These are phyloP conservation scores for Echeveria elegans DNA, from an alignment of 164 flowering plant genomes.

Conservation along the genomic window DNA sequence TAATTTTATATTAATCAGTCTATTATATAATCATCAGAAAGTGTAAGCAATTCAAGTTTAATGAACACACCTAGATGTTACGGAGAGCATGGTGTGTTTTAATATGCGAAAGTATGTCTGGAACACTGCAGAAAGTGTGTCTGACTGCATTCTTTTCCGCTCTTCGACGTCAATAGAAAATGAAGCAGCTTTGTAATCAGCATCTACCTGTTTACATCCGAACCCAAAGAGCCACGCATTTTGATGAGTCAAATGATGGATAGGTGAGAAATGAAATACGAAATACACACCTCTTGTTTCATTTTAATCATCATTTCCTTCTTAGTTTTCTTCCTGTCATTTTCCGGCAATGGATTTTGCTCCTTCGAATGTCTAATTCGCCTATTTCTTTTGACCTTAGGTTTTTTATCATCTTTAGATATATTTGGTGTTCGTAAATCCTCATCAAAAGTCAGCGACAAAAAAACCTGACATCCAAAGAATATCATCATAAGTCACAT, in stretches of 20 bases:
- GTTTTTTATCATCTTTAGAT: conserved; percentile 25
- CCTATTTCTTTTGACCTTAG: conserved; percentile 30
- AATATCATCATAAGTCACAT: neutral
- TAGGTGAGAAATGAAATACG: neutral
- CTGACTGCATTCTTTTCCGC: conserved; percentile 59
- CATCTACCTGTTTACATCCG: conserved; percentile 47
- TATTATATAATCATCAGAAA: neutral
- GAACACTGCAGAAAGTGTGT: conserved; percentile 79
- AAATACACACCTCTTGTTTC: conserved; percentile 62
- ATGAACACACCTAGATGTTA: conserved; percentile 30
- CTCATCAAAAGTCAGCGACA: conserved; percentile 77
- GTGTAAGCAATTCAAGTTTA: too few species aligned
- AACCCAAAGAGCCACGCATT: conserved; percentile 1
- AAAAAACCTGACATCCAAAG: conserved; percentile 44
- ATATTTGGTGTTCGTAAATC: conserved; percentile 51
- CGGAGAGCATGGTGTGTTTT: conserved; percentile 45
- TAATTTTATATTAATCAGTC: neutral
- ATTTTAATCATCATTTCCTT: conserved; percentile 48
- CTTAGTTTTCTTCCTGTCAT: conserved; percentile 53
- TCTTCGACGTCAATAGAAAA: conserved; percentile 52
- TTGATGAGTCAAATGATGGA: conserved; percentile 3
- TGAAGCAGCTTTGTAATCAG: conserved; percentile 70
- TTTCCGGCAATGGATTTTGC: conserved; percentile 26
- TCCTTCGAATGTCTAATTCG: conserved; percentile 38
- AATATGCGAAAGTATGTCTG: conserved; percentile 81